Evolutionary conservation across 2,329 filamentous ascomycete species (phyloP).

Genomic region (Grosmannia huntii): DNA sequence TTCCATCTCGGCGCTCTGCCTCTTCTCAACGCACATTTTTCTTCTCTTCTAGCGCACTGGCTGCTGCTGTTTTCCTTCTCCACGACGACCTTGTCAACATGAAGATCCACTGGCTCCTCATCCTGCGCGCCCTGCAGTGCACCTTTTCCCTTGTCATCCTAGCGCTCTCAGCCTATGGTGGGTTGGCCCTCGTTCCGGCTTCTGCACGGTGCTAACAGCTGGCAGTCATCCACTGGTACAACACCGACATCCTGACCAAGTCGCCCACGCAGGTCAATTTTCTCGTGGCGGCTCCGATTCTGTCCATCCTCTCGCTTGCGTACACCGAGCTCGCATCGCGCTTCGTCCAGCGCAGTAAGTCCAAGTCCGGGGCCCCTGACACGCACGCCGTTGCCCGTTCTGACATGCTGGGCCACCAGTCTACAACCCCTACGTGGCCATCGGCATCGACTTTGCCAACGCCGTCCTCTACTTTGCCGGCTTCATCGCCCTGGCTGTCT

Average conservation of each 20-base stretch:
- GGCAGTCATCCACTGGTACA: slow-evolving; percentile 48
- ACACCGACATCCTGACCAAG: slow-evolving; percentile 36
- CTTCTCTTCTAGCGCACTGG: slow-evolving; percentile 18
- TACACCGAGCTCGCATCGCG: slow-evolving; percentile 39
- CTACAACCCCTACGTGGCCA: slow-evolving; percentile 33
- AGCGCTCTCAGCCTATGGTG: slow-evolving; percentile 37
- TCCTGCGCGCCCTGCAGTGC: slow-evolving; percentile 33
- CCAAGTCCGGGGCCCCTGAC: neutral
- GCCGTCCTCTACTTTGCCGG: slow-evolving; percentile 45
- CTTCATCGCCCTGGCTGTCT: slow-evolving; percentile 45
- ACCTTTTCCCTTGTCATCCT: slow-evolving; percentile 33
- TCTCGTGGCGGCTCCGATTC: slow-evolving; percentile 39
- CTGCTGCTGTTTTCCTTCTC: slow-evolving; percentile 10
- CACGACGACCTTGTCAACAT: slow-evolving; percentile 13
- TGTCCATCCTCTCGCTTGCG: slow-evolving; percentile 40
- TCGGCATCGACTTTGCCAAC: slow-evolving; percentile 39
- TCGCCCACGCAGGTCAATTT: slow-evolving; percentile 47
- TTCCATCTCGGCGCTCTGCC: slow-evolving; percentile 2
- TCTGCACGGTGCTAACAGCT: neutral
- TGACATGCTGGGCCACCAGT: slow-evolving; percentile 14
- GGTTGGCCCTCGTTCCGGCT: neutral
- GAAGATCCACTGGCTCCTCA: slow-evolving; percentile 23
- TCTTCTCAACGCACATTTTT: slow-evolving; percentile 7
- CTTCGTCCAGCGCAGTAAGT: slow-evolving; percentile 28
- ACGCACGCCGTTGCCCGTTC: too few species aligned